phyloP scores from a whole-genome alignment of 192 early-diverging fungal genomes.

The Coemansia sp. region DNA sequence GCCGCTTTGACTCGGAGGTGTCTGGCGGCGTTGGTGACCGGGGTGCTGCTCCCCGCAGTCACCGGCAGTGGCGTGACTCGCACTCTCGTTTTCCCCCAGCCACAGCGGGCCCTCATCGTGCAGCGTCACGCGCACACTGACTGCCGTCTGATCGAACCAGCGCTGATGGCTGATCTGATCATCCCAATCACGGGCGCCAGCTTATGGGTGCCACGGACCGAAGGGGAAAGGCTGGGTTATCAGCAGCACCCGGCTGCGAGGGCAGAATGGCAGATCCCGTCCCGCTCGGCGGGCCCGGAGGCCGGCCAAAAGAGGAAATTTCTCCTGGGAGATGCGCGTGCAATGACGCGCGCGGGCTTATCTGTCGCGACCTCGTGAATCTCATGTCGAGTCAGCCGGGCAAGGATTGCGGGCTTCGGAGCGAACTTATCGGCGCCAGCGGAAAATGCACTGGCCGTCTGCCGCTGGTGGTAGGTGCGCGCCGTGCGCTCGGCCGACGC shows the following conservation, averaged over 20 bases:
- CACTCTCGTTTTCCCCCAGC: neutral
- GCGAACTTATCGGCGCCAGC: neutral
- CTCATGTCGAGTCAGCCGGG: too few species aligned
- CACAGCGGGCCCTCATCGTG: neutral
- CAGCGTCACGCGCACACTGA: neutral
- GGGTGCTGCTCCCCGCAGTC: neutral
- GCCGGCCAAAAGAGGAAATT: neutral
- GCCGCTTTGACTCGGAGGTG: neutral
- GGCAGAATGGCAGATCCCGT: too few species aligned
- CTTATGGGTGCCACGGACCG: neutral
- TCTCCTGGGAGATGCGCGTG: neutral
- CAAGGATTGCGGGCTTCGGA: slow-evolving; percentile 1
- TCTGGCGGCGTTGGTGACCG: neutral
- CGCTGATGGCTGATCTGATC: too few species aligned
- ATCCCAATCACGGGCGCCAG: neutral
- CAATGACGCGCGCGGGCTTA: neutral
- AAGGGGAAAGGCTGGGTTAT: too few species aligned
- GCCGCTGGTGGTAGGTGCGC: neutral
- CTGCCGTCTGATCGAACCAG: too few species aligned
- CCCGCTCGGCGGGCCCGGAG: neutral
- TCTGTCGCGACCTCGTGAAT: slow-evolving; percentile 1
- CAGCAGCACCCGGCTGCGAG: too few species aligned
- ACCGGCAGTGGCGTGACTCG: slow-evolving; percentile 3
- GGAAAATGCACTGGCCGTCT: neutral
- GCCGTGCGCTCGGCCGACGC: neutral